These are phyloP conservation scores for Teratosphaeria pseudoeucalypti DNA, from an alignment of 2,329 filamentous ascomycete species.

Conservation along the genomic window DNA sequence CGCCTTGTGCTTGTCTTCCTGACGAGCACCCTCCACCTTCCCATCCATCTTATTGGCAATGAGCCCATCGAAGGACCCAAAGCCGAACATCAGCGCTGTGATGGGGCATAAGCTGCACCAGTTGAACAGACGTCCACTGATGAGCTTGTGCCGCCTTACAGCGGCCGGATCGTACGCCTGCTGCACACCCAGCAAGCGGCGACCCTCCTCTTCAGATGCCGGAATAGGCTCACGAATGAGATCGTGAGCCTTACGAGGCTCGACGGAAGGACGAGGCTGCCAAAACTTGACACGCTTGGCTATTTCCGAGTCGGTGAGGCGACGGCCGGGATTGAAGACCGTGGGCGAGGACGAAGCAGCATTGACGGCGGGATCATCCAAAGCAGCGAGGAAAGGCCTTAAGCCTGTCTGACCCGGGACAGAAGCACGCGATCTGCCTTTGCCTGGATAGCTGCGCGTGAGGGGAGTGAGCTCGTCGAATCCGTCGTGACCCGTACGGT, in stretches of 20 bases:
- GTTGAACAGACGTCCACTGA: slow-evolving; percentile 8
- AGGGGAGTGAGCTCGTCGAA: not conserved
- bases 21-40: slow-evolving; percentile 12
- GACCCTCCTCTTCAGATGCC: slow-evolving; percentile 4
- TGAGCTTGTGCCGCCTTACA: slow-evolving; percentile 9
- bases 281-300: slow-evolving; percentile 7
- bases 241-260: not conserved
- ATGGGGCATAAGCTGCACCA: slow-evolving; percentile 10
- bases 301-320: slow-evolving; percentile 7
- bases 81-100: slow-evolving; percentile 12
- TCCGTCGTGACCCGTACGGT: not conserved
- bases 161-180: not conserved
- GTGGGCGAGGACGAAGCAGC: slow-evolving; percentile 3
- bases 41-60: slow-evolving; percentile 10
- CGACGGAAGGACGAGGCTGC: slow-evolving; percentile 1
- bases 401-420: not conserved
- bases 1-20: slow-evolving; percentile 13
- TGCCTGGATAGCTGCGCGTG: not conserved
- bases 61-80: slow-evolving; percentile 14
- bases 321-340: slow-evolving; percentile 3
- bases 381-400: slow-evolving; percentile 2
- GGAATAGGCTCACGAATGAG: slow-evolving; percentile 1
- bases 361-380: slow-evolving; percentile 7
- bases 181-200: slow-evolving; percentile 5
- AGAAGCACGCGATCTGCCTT: not conserved